Evolutionary conservation across 2,329 filamentous ascomycete genomes (phyloP).

Genomic region (Elsinoe australis): DNA sequence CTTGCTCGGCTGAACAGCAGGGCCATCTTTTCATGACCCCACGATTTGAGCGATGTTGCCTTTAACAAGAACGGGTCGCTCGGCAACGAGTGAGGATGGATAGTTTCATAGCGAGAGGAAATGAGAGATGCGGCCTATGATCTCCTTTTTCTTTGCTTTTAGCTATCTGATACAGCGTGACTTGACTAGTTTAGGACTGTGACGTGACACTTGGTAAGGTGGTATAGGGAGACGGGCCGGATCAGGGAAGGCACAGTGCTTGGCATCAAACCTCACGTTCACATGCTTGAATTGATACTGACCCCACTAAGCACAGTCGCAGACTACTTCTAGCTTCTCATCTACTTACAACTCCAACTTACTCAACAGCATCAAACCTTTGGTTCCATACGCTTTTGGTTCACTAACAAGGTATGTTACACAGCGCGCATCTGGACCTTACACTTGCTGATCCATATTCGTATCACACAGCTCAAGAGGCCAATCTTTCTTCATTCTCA

Average conservation of each 20-base stretch:
- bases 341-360: neutral
- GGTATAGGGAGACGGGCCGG: too few relatives aligned
- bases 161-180: neutral
- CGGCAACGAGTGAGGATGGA: conserved; percentile 9
- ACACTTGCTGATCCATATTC: too few relatives aligned
- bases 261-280: neutral
- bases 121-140: conserved; percentile 4
- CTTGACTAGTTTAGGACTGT: neutral
- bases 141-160: neutral
- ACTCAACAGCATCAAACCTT: too few relatives aligned
- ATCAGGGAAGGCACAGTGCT: neutral
- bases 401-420: too few relatives aligned
- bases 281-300: neutral
- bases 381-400: too few relatives aligned
- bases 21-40: neutral
- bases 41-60: neutral
- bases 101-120: neutral
- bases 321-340: too few relatives aligned
- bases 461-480: too few relatives aligned
- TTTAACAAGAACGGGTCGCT: neutral
- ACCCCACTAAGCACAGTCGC: too few relatives aligned
- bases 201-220: neutral
- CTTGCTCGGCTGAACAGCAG: neutral
- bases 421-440: too few relatives aligned
- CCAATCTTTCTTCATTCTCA: too few relatives aligned